A percentile compares a stretch with the other conserved stretches of the same genome.
phyloP scores from a whole-genome alignment of 805 yeast genomes.

The Candida tallmaniae region DNA sequence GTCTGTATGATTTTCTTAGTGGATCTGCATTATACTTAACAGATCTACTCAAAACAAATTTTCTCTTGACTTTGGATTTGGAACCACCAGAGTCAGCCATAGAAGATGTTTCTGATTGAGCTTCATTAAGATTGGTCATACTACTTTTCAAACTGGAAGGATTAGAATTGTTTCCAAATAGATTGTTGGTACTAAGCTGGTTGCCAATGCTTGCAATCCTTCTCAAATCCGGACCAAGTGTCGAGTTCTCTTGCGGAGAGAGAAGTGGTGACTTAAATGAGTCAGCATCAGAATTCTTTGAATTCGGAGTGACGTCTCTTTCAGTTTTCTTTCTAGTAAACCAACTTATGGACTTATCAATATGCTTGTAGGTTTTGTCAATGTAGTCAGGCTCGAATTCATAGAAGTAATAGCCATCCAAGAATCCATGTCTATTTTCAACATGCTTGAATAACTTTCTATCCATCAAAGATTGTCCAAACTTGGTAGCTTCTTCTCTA shows the following conservation, averaged over 20 bases:
- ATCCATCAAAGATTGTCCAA: constrained; percentile 75
- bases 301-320: constrained; percentile 11
- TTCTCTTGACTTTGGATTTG: constrained; percentile 19
- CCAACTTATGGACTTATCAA: constrained; percentile 23
- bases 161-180: neutral
- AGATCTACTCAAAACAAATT: constrained; percentile 61
- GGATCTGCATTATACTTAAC: constrained; percentile 76
- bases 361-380: constrained; percentile 22
- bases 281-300: constrained; percentile 25
- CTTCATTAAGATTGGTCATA: neutral
- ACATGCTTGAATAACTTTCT: constrained; percentile 75
- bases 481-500: constrained; percentile 77
- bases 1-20: constrained; percentile 60
- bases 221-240: constrained; percentile 14
- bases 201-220: constrained; percentile 16
- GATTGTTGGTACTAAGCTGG: constrained; percentile 4
- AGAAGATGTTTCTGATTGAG: constrained; percentile 21
- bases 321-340: constrained; percentile 22
- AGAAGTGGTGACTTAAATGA: constrained; percentile 23
- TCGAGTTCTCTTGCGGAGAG: constrained; percentile 12
- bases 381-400: constrained; percentile 55
- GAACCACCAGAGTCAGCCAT: constrained; percentile 22
- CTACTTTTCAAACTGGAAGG: neutral
- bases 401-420: constrained; percentile 93
- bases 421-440: constrained; percentile 72